These are phyloP conservation scores for Cercospora zeina DNA, from an alignment of 2,329 filamentous ascomycete species.

Conservation along the genomic window DNA sequence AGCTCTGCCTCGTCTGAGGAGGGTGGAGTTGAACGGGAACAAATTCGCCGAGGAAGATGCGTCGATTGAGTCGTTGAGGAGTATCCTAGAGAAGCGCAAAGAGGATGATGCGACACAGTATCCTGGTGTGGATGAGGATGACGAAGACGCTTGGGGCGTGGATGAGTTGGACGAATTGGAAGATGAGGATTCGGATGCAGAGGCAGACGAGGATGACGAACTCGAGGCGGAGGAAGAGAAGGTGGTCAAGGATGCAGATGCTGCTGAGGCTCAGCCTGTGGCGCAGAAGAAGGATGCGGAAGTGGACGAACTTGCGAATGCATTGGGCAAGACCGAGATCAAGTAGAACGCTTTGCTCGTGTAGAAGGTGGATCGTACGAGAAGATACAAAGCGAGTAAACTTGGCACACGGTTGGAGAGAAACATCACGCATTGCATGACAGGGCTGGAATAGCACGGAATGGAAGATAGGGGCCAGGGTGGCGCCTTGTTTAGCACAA, in stretches of 20 bases:
- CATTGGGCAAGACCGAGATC: conserved; percentile 67
- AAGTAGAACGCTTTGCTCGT: conserved; percentile 27
- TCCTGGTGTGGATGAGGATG: conserved; percentile 60
- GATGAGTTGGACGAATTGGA: conserved; percentile 86
- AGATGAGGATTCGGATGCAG: conserved; percentile 64
- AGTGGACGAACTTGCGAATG: conserved; percentile 76
- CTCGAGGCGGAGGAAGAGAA: conserved; percentile 69
- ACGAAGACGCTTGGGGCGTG: conserved; percentile 80
- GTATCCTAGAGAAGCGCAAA: conserved; percentile 51
- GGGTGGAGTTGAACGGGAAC: conserved; percentile 94
- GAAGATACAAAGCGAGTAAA: background rate
- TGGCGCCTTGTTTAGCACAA: conserved; percentile 10
- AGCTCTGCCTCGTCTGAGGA: conserved; percentile 72
- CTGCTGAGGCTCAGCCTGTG: conserved; percentile 72
- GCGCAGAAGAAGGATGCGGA: conserved; percentile 70
- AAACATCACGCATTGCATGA: background rate
- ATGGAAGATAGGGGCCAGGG: conserved; percentile 4
- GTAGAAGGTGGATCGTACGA: too few species aligned
- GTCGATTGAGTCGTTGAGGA: conserved; percentile 66
- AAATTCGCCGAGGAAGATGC: conserved; percentile 86
- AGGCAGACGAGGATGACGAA: conserved; percentile 56
- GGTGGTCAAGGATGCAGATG: conserved; percentile 66
- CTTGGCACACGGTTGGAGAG: background rate
- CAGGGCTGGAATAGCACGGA: background rate
- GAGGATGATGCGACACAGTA: conserved; percentile 58